A percentile compares a stretch with the other conserved stretches of the same genome.
Conservation (phyloP, 2,329 filamentous ascomycete genomes). For the Fusarium sp. region DNA sequence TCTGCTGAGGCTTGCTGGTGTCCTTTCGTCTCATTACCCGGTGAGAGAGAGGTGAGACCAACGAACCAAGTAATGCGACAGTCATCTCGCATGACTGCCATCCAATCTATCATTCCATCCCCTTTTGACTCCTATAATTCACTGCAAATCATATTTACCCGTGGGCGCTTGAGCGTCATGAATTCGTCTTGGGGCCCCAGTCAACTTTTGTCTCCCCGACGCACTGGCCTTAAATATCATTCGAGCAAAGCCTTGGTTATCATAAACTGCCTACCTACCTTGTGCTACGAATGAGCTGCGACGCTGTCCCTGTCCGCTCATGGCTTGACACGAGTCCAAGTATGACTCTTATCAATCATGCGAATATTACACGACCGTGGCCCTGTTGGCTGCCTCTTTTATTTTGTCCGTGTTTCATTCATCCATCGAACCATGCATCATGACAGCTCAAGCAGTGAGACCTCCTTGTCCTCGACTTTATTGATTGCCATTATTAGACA, state of each 20-base stretch:
- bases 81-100: conserved; percentile 35
- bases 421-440: conserved; percentile 22
- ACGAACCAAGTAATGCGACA: conserved; percentile 24
- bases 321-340: conserved; percentile 24
- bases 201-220: conserved; percentile 32
- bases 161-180: conserved; percentile 36
- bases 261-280: conserved; percentile 14
- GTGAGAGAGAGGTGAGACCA: conserved; percentile 5
- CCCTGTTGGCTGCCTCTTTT: conserved; percentile 26
- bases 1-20: conserved; percentile 20
- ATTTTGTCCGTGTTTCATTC: conserved; percentile 23
- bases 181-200: conserved; percentile 39
- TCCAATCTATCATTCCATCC: conserved; percentile 21
- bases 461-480: conserved; percentile 14
- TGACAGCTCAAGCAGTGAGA: conserved; percentile 29
- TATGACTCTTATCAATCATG: conserved; percentile 25
- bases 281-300: conserved; percentile 14
- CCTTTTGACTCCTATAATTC: conserved; percentile 24
- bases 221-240: conserved; percentile 40
- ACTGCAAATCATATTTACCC: conserved; percentile 34
- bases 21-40: conserved; percentile 18
- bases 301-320: conserved; percentile 27
- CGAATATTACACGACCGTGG: conserved; percentile 18
- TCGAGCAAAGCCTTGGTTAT: conserved; percentile 40
- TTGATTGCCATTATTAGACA: conserved; percentile 25